A percentile compares a stretch with the other conserved stretches of the same genome.
These are phyloP conservation scores for Vigna nakashimae DNA, from an alignment of 306 rosid genomes.

Conservation along the genomic window DNA sequence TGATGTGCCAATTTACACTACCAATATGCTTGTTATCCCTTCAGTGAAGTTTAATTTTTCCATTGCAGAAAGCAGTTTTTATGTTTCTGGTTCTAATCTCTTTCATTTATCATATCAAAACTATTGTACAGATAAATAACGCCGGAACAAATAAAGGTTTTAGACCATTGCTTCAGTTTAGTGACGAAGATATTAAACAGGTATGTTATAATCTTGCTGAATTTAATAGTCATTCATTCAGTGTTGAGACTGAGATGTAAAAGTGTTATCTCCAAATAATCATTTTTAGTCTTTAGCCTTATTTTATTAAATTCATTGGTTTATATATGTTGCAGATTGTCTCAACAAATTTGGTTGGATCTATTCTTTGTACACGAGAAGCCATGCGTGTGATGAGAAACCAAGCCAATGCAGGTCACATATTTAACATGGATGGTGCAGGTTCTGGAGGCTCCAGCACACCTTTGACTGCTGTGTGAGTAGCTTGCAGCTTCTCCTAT, in stretches of 20 bases:
- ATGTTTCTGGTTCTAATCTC: constrained; percentile 31
- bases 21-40: not conserved
- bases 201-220: constrained; percentile 42
- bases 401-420: constrained; percentile 83
- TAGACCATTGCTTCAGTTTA: constrained; percentile 88
- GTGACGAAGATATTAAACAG: constrained; percentile 92
- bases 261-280: not conserved
- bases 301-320: constrained; percentile 15
- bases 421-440: constrained; percentile 96
- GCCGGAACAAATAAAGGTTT: constrained; percentile 96
- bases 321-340: constrained; percentile 67
- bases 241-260: not conserved
- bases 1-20: not conserved
- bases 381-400: constrained; percentile 82
- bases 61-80: constrained; percentile 1
- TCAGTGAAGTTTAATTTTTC: not conserved
- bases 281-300: not conserved
- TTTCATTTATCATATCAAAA: constrained; percentile 12
- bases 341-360: constrained; percentile 91
- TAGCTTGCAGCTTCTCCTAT: constrained; percentile 33
- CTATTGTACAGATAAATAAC: constrained; percentile 75
- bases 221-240: not conserved
- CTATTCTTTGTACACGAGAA: constrained; percentile 90
- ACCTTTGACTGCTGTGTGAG: constrained; percentile 97
- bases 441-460: constrained; percentile 99